These are phyloP conservation scores for Pelargonium australe DNA, from an alignment of 441 rosid genomes.

Conservation along the genomic window DNA sequence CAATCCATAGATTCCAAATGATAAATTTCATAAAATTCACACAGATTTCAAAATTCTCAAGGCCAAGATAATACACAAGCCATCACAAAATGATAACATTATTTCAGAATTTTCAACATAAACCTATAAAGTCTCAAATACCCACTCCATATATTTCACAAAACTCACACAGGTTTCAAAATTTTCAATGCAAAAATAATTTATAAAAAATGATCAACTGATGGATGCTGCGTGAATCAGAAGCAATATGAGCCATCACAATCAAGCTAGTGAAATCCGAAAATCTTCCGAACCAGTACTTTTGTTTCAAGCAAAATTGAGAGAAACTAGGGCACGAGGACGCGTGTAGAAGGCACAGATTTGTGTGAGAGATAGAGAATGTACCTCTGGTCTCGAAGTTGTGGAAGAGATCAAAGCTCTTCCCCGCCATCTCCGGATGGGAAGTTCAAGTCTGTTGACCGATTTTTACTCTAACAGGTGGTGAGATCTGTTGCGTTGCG, in stretches of 20 bases:
- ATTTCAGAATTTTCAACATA: not conserved
- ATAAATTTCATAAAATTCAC: no score
- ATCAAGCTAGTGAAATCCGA: constrained; percentile 1
- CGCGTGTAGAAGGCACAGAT: not conserved
- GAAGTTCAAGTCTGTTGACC: not conserved
- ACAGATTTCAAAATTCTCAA: no score
- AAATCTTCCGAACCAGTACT: not conserved
- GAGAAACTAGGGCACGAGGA: not conserved
- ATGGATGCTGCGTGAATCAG: not conserved
- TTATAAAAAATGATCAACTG: not conserved
- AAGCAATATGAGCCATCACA: constrained; percentile 4
- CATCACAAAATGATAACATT: not conserved
- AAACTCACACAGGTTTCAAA: not conserved
- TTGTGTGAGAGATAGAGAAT: no score
- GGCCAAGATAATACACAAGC: not conserved
- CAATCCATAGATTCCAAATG: not conserved
- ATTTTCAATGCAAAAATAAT: not conserved
- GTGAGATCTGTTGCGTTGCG: not conserved
- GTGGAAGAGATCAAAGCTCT: not conserved
- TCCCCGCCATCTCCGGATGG: not conserved
- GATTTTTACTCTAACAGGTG: not conserved
- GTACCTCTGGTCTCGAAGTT: not conserved
- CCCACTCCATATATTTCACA: not conserved
- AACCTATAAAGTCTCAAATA: not conserved
- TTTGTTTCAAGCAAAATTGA: not conserved